Base-by-base conservation (phyloP, 2,329 filamentous ascomycete genomes). In the Myriosclerotinia duriaeana region DNA sequence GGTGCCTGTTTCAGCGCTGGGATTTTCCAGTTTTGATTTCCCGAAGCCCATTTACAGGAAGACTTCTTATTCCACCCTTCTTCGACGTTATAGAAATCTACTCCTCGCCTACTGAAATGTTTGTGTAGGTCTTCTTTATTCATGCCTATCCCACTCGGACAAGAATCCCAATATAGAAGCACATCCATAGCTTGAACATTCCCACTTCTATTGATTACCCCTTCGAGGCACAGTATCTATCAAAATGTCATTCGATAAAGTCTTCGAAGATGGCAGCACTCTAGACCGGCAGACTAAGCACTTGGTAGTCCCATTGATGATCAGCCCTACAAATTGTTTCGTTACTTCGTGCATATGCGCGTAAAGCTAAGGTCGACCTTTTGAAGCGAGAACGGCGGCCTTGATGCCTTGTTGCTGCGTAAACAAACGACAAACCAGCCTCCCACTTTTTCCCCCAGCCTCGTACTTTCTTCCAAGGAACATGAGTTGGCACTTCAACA, bases 401-500 rank as follows among this genome's bases (percentile, higher is more conserved):
- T 56, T 20, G 17, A 6, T 38, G 61, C 48, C 61, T 44, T 38
- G 65, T 66, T 66, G 65, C 65, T 52, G 17, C 50, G 48, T 64
- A 64, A 66, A 66, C 50, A 50, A 54, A 54, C 3, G 12, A 38
- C 36, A 63, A 63, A 65, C 63, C 63, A 65, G 22, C 52, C 64
- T 66, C 64, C 59, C 65, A 20, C 59, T 54, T 62, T 62, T 63
- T 50, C 6, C 56, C 65, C 65, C 64, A 66, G 52, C 65, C 65
- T 66, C 65, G 50, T 55, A 34, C 36, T 44, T 66, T 56, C 40
- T 66, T 55, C 17, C 40, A 66, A 50, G 52, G 52, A 55, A 4
- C 17, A 42, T 63, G 65, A 66, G 59, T 55, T 66, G 50, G 58
- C 42, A 63, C 40, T 40, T 11, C n/a, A 12, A 50, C 30, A 36